These are phyloP conservation scores for Aspergillus sp. DNA, from an alignment of 2,329 filamentous ascomycete species.

Conservation along the genomic window DNA sequence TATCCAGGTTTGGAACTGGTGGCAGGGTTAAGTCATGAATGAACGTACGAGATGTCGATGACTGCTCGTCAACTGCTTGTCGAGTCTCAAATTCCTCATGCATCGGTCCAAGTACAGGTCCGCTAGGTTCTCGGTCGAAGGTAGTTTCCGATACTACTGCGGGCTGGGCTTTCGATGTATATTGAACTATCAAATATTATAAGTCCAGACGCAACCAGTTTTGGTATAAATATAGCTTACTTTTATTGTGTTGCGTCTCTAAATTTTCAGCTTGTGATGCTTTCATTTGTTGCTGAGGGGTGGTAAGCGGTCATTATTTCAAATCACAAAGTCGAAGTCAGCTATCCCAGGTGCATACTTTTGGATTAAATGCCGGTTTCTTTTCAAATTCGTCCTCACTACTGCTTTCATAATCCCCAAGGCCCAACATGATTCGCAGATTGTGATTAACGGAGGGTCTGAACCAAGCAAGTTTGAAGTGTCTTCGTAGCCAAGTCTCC, in stretches of 20 bases:
- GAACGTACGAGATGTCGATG: slow-evolving; percentile 49
- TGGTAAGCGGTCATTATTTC: slow-evolving; percentile 16
- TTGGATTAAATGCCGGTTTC: slow-evolving; percentile 13
- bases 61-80: slow-evolving; percentile 24
- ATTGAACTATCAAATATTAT: slow-evolving; percentile 5
- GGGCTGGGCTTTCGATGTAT: not conserved
- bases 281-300: slow-evolving; percentile 11
- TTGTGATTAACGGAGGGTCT: not conserved
- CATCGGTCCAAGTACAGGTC: slow-evolving; percentile 39
- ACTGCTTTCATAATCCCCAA: slow-evolving; percentile 46
- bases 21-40: slow-evolving; percentile 59
- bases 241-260: slow-evolving; percentile 2
- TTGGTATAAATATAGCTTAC: slow-evolving; percentile 5
- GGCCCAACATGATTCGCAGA: slow-evolving; percentile 34
- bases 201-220: not conserved
- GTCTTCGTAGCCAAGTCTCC: not conserved
- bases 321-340: not conserved
- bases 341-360: slow-evolving; percentile 23
- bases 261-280: slow-evolving; percentile 1
- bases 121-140: slow-evolving; percentile 19
- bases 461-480: not conserved
- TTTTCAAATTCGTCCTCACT: slow-evolving; percentile 43
- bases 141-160: slow-evolving; percentile 1
- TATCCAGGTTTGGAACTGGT: slow-evolving; percentile 45
- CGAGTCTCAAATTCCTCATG: slow-evolving; percentile 23